phyloP scores from a whole-genome alignment of 169 alveolate genomes.

The Cryptosporidium xiaoi region DNA sequence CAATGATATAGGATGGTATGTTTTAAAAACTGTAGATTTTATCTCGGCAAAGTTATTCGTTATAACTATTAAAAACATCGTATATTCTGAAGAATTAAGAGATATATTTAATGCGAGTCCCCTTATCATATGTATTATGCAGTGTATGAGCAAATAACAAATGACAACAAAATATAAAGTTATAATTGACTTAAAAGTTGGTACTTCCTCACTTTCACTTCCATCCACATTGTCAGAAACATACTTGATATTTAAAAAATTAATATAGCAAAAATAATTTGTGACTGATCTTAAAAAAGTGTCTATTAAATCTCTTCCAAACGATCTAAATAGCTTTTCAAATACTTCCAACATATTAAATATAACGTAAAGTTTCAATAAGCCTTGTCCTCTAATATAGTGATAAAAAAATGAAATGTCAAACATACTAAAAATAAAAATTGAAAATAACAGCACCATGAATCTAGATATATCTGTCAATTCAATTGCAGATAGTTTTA shows the following conservation, averaged over 20 bases:
- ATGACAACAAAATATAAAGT: conserved; percentile 49
- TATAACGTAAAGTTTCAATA: conserved; percentile 88
- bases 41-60: conserved; percentile 91
- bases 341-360: conserved; percentile 90
- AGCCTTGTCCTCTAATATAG: conserved; percentile 89
- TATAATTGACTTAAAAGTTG: background rate
- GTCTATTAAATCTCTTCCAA: conserved; percentile 89
- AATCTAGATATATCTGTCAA: conserved; percentile 79
- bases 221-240: background rate
- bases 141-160: conserved; percentile 81
- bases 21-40: conserved; percentile 91
- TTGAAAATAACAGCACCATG: conserved; percentile 80
- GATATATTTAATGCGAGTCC: conserved; percentile 88
- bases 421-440: conserved; percentile 82
- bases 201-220: background rate
- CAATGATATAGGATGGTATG: conserved; percentile 80
- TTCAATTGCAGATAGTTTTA: conserved; percentile 56
- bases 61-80: conserved; percentile 89
- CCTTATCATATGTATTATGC: conserved; percentile 87
- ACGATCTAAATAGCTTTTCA: conserved; percentile 87
- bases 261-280: conserved; percentile 2
- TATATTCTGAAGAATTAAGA: conserved; percentile 90
- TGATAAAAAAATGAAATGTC: conserved; percentile 90
- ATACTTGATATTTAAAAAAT: background rate
- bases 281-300: conserved; percentile 40